phyloP scores from a whole-genome alignment of 208 protist genomes.

The Leishmania guyanensis region DNA sequence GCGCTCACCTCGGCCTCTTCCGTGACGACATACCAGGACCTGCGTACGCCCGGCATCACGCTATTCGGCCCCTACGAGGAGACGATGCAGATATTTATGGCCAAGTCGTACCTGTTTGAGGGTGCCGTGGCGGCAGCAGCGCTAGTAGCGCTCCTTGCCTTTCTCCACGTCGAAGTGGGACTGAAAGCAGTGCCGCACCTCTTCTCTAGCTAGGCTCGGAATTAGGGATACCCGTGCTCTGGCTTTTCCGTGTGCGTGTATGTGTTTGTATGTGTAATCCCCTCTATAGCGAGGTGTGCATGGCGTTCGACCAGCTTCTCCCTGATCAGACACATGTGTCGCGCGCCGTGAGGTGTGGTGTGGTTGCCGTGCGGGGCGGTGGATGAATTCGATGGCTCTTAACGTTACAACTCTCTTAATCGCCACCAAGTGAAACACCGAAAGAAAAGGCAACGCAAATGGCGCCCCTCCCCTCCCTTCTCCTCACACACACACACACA shows the following conservation, averaged over 20 bases:
- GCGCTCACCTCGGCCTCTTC: slow-evolving; percentile 15
- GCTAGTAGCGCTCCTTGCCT: slow-evolving; percentile 36
- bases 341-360: background rate
- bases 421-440: background rate
- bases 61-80: slow-evolving; percentile 72
- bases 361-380: background rate
- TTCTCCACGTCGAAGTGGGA: slow-evolving; percentile 59
- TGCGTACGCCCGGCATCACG: slow-evolving; percentile 38
- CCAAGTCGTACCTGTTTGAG: slow-evolving; percentile 47
- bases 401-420: background rate
- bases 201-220: slow-evolving; percentile 17
- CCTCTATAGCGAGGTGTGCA: background rate
- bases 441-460: too few relatives aligned
- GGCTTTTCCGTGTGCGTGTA: background rate
- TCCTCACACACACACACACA: too few relatives aligned
- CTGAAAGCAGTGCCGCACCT: slow-evolving; percentile 30
- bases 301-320: background rate
- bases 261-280: background rate
- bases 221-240: background rate
- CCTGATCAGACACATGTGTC: background rate
- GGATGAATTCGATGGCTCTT: background rate
- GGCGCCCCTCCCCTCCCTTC: too few relatives aligned
- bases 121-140: slow-evolving; percentile 24
- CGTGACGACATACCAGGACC: slow-evolving; percentile 26
- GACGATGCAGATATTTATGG: slow-evolving; percentile 51